Base-by-base conservation (phyloP, 2,329 filamentous ascomycete genomes). In the Paecilomyces niveus region DNA sequence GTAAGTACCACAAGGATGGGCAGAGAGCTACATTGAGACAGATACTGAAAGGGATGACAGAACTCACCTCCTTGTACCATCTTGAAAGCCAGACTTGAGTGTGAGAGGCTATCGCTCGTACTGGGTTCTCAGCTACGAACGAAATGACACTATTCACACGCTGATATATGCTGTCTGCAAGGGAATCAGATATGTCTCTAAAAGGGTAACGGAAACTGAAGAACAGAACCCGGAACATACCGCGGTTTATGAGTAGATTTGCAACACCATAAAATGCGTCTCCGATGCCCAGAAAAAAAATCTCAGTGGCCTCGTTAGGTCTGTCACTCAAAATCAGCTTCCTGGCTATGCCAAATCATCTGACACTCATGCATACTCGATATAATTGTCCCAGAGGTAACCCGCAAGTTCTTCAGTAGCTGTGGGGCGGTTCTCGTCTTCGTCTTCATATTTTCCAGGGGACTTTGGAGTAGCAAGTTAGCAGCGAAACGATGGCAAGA, bases 371-470 rank as follows among this genome's bases (percentile, higher is more conserved):
- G 64, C 78, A 66, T 73, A 85, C 78, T 96, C 90, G 21, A 99
- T 85, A 69, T 97, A 97, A 70, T 99, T 99, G 66, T 97, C 92
- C 94, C 94, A 99, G 13, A 99, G 79, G 68, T 96, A 97, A 60
- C 83, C 86, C 3, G 93, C 85, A 10, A 97, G 78, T 61, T 93
- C 87, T 61, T 89, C 85, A 0, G 81, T 82, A 57, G 80, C 79
- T 24, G 71, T 71, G 60, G 84, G 86, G 72, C 84, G 83, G 57
- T 70, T 75, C 64, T 63, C 75, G 59, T 75, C 69, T 8, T 76
- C 72, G 7, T 80, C 78, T 61, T 88, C 72, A 51, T 81, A 75
- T 61, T 63, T 66, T 21, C 63, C 64, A n/a, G 45, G 18, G 22
- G 24, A 62, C 65, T 69, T 68, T 63, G 66, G 64, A 70, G 24